A percentile compares a stretch with the other conserved stretches of the same genome.
Evolutionary conservation across 2,329 filamentous ascomycete genomes (phyloP).

Genomic region (Aspergillus novofumigatus): DNA sequence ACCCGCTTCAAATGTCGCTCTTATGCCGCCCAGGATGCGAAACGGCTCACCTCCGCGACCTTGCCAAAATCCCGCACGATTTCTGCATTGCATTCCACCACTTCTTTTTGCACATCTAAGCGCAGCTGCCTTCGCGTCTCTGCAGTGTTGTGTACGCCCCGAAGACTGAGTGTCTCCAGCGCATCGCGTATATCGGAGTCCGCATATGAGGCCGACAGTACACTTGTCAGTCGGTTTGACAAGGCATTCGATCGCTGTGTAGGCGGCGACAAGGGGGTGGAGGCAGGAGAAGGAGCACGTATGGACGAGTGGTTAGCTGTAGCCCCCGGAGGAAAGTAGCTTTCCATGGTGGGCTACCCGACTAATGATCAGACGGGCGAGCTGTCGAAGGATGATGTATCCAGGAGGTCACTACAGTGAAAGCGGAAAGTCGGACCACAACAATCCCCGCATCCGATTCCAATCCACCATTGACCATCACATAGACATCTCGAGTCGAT

Average conservation of each 20-base stretch:
- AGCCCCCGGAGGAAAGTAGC: slow-evolving; percentile 28
- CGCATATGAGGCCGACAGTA: slow-evolving; percentile 87
- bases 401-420: slow-evolving; percentile 12
- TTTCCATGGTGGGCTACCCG: slow-evolving; percentile 25
- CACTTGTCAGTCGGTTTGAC: slow-evolving; percentile 73
- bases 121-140: slow-evolving; percentile 75
- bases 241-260: slow-evolving; percentile 58
- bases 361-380: slow-evolving; percentile 2
- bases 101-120: slow-evolving; percentile 81
- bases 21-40: slow-evolving; percentile 4
- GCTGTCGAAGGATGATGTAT: slow-evolving; percentile 6
- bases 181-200: slow-evolving; percentile 89
- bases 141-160: slow-evolving; percentile 67
- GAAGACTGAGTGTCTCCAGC: slow-evolving; percentile 69
- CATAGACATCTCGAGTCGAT: neutral
- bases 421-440: slow-evolving; percentile 8
- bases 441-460: neutral
- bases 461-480: neutral
- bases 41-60: slow-evolving; percentile 69
- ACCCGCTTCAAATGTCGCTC: neutral
- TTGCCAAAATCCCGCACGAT: slow-evolving; percentile 84
- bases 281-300: slow-evolving; percentile 20
- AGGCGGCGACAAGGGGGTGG: slow-evolving; percentile 28
- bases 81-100: slow-evolving; percentile 86
- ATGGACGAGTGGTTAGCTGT: slow-evolving; percentile 20